Evolutionary conservation across 345 rosid genomes (phyloP).

Genomic region (Triadica sebifera): DNA sequence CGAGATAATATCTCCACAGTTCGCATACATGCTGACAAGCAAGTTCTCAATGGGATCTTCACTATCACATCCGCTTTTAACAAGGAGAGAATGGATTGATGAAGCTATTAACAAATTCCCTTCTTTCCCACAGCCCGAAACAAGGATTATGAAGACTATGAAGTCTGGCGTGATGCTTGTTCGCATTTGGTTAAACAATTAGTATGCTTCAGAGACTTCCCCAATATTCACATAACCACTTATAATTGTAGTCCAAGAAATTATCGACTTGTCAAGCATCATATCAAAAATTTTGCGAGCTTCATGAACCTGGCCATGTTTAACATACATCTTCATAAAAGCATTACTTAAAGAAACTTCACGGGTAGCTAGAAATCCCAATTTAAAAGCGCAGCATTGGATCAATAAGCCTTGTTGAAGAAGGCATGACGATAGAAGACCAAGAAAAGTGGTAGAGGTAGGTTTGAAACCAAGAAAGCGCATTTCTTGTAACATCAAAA

Average conservation of each 20-base stretch:
- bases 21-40: slow-evolving; percentile 33
- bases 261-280: slow-evolving; percentile 23
- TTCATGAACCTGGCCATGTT: slow-evolving; percentile 16
- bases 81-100: slow-evolving; percentile 30
- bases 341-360: slow-evolving; percentile 33
- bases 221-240: slow-evolving; percentile 26
- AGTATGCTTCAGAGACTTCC: slow-evolving; percentile 22
- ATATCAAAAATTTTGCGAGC: slow-evolving; percentile 29
- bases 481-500: slow-evolving; percentile 18
- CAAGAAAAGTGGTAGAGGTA: slow-evolving; percentile 28
- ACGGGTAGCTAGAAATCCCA: slow-evolving; percentile 18
- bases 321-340: slow-evolving; percentile 26
- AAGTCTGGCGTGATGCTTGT: slow-evolving; percentile 11
- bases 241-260: slow-evolving; percentile 35
- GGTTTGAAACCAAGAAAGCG: slow-evolving; percentile 30
- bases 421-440: slow-evolving; percentile 18
- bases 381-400: slow-evolving; percentile 31
- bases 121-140: slow-evolving; percentile 21
- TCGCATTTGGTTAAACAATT: slow-evolving; percentile 26
- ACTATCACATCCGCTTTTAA: slow-evolving; percentile 22
- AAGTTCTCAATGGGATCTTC: slow-evolving; percentile 23
- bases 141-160: slow-evolving; percentile 25
- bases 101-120: slow-evolving; percentile 28
- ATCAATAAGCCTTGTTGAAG: slow-evolving; percentile 28
- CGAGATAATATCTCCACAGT: slow-evolving; percentile 28